phyloP scores from a whole-genome alignment of 164 flowering plant genomes.

The Kingdonia uniflora region DNA sequence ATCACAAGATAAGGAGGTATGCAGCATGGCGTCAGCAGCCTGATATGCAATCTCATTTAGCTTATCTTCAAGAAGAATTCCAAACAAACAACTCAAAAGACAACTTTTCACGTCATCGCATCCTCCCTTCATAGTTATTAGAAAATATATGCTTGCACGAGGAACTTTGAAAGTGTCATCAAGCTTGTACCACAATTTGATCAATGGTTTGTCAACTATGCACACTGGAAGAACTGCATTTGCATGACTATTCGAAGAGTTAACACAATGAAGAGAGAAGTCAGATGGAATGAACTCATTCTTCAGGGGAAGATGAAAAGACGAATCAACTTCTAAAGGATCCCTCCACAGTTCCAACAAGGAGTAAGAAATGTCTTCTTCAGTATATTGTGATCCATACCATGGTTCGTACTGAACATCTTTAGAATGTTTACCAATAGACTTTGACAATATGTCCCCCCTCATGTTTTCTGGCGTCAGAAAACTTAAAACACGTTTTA shows the following conservation, averaged over 20 bases:
- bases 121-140: constrained; percentile 66
- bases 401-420: constrained; percentile 78
- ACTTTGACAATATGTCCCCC: constrained; percentile 66
- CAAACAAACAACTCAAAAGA: constrained; percentile 69
- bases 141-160: constrained; percentile 88
- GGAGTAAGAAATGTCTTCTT: constrained; percentile 60
- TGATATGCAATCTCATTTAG: constrained; percentile 87
- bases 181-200: constrained; percentile 92
- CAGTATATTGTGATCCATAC: constrained; percentile 73
- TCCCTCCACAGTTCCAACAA: constrained; percentile 66
- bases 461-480: constrained; percentile 92
- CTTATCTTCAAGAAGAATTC: constrained; percentile 81
- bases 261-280: constrained; percentile 57
- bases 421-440: constrained; percentile 32
- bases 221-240: constrained; percentile 39
- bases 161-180: constrained; percentile 77
- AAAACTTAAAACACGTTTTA: constrained; percentile 46
- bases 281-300: constrained; percentile 87
- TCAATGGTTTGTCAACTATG: constrained; percentile 62
- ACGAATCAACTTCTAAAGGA: constrained; percentile 53
- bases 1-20: constrained; percentile 58
- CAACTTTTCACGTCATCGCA: constrained; percentile 41
- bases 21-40: constrained; percentile 93
- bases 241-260: constrained; percentile 10
- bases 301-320: constrained; percentile 65